These are phyloP conservation scores for Chlorencoelia australis DNA, from an alignment of 2,329 filamentous ascomycete genomes.

Conservation along the genomic window DNA sequence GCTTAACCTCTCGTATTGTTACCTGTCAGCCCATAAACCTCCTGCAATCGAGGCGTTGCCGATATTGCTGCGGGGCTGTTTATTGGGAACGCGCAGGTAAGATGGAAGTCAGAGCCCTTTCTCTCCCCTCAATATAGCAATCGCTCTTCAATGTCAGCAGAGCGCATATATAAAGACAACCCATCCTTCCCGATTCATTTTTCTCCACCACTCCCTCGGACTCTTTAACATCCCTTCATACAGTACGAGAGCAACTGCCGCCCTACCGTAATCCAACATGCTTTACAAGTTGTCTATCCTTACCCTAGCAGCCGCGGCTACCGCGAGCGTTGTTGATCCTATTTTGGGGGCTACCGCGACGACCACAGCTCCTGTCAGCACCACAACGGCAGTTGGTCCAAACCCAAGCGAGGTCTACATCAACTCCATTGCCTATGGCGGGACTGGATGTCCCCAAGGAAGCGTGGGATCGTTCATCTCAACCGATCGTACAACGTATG, in stretches of 20 bases:
- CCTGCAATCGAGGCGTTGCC: slow-evolving; percentile 7
- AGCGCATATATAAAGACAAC: too few relatives aligned
- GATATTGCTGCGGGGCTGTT: slow-evolving; percentile 18
- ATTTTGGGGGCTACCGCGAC: slow-evolving; percentile 12
- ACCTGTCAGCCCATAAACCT: slow-evolving; percentile 10
- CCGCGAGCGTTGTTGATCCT: slow-evolving; percentile 17
- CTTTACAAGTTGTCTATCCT: slow-evolving; percentile 12
- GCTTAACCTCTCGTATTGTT: slow-evolving; percentile 15
- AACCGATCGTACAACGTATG: slow-evolving; percentile 32
- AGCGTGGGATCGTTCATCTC: slow-evolving; percentile 34
- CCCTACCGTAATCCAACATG: too few relatives aligned
- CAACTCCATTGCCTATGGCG: slow-evolving; percentile 35
- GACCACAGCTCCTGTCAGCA: neutral
- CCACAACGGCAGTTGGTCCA: slow-evolving; percentile 20
- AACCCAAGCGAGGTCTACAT: slow-evolving; percentile 31
- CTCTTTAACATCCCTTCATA: too few relatives aligned
- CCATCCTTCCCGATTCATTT: too few relatives aligned
- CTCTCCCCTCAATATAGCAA: too few relatives aligned
- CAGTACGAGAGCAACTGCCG: too few relatives aligned
- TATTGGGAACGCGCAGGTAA: too few relatives aligned
- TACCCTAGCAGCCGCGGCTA: slow-evolving; percentile 13
- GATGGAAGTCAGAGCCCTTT: too few relatives aligned
- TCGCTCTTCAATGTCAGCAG: too few relatives aligned
- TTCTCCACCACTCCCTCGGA: too few relatives aligned
- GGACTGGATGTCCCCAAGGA: slow-evolving; percentile 37